Base-by-base conservation (phyloP, 2,329 filamentous ascomycete species). In the Penicillium glabrum region DNA sequence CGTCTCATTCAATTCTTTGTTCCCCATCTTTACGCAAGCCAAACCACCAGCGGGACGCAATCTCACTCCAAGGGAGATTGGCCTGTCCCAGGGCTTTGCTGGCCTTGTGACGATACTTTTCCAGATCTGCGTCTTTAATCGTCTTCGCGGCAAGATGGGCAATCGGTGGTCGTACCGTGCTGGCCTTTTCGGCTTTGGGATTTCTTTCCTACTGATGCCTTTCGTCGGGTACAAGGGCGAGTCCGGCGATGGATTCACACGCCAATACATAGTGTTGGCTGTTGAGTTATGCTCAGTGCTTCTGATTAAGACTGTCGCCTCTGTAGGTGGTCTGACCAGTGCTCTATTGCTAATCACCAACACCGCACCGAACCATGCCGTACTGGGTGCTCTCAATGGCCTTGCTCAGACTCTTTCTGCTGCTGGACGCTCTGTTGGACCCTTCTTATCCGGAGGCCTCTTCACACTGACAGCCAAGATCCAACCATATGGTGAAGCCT, bases 321-420 rank as follows among this genome's bases (percentile, higher is more conserved):
- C 91, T 2, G 92, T 99, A 0, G 92, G 91, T 8, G 93, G 93
- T 0, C 73, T 99, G 58, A 96, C 93, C 2, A 95, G 91, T 70
- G 92, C 93, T 3, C 85, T 98, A 75, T 81, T 96, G 16, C 76
- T 99, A 73, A 91, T 99, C 63, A 98, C 92, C 37, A 99, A 99
- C 67, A 96, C 90, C 1, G 91, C 92, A 0, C 90, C 92, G 0
- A 91, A 93, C 8, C 85, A 93, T 72, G 87, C 89, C 5, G 92
- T 90, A 0, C 83, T 99, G 0, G 95, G 95, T 3, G 92, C 91
- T 0, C 82, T 99, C 26, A 97, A 99, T 69, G 95, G 95, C 10
- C 83, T 98, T 31, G 95, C 95, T 0, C 95, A 99, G 74, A 96
- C 92, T 0, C 85, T 99, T 0, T 96, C 91, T 0, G 95, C 95